These are phyloP conservation scores for Maudiozyma saulgeensis DNA, from an alignment of 805 yeast genomes.

Conservation along the genomic window DNA sequence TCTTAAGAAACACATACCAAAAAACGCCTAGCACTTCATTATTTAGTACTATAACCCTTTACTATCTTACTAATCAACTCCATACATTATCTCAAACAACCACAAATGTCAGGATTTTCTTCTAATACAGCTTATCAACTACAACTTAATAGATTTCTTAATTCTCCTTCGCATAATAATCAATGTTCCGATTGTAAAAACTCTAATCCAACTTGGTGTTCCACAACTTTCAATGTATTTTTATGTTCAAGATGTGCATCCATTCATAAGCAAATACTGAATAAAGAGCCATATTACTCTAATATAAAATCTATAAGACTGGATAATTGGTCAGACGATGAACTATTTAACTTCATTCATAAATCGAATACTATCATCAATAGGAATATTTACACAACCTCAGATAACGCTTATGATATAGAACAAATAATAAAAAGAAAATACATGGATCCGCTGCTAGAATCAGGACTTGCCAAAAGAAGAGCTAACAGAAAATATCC, in stretches of 20 bases:
- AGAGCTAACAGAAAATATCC: conserved; percentile 20
- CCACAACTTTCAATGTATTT: conserved; percentile 47
- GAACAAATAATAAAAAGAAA: conserved; percentile 4
- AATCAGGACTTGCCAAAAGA: conserved; percentile 42
- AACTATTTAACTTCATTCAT: conserved; percentile 34
- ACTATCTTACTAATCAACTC: too few species aligned
- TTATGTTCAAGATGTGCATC: conserved; percentile 82
- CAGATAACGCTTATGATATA: conserved; percentile 4
- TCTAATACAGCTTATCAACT: conserved; percentile 3
- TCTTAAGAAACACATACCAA: too few species aligned
- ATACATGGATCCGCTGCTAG: conserved; percentile 43
- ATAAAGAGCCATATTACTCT: conserved; percentile 43
- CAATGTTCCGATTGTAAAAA: conserved; percentile 74
- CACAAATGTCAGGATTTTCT: neutral
- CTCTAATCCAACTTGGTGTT: conserved; percentile 44
- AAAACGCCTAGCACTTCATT: too few species aligned
- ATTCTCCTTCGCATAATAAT: conserved; percentile 48
- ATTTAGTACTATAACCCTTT: too few species aligned
- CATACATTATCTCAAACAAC: too few species aligned
- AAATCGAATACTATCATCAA: neutral
- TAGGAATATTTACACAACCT: conserved; percentile 13
- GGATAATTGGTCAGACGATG: conserved; percentile 57
- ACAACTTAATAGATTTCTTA: conserved; percentile 46
- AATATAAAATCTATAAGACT: conserved; percentile 63
- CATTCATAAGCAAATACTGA: conserved; percentile 52